phyloP scores from a whole-genome alignment of 1,139 yeast genomes.

The Kodamaea alishanica region DNA sequence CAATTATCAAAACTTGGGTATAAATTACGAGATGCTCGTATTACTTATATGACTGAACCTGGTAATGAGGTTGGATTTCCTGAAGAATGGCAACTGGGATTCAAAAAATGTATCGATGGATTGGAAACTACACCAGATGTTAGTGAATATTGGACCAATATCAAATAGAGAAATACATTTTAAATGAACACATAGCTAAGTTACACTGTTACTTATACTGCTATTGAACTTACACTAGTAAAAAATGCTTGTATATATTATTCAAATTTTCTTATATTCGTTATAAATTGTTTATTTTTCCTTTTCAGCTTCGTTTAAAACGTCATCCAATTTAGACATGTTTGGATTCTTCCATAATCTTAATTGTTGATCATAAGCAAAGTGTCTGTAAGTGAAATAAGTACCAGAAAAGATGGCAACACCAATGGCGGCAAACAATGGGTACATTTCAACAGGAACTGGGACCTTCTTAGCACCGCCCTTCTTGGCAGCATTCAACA shows the following conservation, averaged over 20 bases:
- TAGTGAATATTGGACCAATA: constrained; percentile 67
- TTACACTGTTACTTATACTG: too few relatives aligned
- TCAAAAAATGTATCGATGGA: constrained; percentile 54
- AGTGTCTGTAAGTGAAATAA: constrained; percentile 71
- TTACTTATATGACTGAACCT: constrained; percentile 60
- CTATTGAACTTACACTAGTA: too few relatives aligned
- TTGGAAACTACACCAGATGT: constrained; percentile 80
- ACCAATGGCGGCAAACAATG: constrained; percentile 59
- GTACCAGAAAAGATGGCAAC: constrained; percentile 64
- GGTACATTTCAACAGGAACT: constrained; percentile 75
- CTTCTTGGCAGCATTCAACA: constrained; percentile 49
- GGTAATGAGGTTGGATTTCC: constrained; percentile 58
- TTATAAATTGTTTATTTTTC: not conserved
- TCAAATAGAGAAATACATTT: constrained; percentile 24
- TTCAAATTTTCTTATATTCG: not conserved
- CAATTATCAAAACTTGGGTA: constrained; percentile 52
- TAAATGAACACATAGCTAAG: too few relatives aligned
- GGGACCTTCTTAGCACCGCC: constrained; percentile 25
- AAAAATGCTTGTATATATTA: constrained; percentile 1
- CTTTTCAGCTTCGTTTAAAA: constrained; percentile 45
- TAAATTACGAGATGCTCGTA: constrained; percentile 65
- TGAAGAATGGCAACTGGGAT: constrained; percentile 48
- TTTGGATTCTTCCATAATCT: constrained; percentile 70
- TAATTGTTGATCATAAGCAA: constrained; percentile 61
- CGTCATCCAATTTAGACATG: constrained; percentile 54